phyloP scores from a whole-genome alignment of 2,329 filamentous ascomycete genomes.

The Pseudogymnoascus sp. region DNA sequence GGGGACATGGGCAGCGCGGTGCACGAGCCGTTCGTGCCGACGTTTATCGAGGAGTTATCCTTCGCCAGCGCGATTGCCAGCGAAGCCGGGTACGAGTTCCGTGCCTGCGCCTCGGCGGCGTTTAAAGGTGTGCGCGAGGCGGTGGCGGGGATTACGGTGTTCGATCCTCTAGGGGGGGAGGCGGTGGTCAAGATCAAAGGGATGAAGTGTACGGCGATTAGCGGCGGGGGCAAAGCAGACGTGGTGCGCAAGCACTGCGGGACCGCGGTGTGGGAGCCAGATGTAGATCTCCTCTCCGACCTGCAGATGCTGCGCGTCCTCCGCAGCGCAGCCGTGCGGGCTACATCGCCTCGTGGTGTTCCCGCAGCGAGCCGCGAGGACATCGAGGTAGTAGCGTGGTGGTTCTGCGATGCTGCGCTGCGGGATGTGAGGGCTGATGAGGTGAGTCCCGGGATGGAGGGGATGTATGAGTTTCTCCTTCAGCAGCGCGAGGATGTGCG shows the following conservation, averaged over 20 bases:
- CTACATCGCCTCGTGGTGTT: background rate
- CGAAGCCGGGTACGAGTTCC: background rate
- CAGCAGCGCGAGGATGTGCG: background rate
- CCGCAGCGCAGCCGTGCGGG: background rate
- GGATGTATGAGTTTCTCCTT: background rate
- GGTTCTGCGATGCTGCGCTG: background rate
- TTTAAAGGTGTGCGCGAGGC: background rate
- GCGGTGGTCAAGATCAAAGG: background rate
- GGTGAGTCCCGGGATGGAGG: background rate
- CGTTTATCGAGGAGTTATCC: background rate
- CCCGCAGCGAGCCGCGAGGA: background rate
- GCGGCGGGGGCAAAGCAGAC: background rate
- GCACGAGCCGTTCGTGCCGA: background rate
- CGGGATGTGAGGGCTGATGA: background rate
- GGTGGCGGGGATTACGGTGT: background rate
- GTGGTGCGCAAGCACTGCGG: background rate
- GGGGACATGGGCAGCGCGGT: conserved; percentile 10
- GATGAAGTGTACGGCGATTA: background rate
- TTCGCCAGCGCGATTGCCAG: background rate
- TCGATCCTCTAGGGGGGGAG: background rate
- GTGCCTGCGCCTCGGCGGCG: background rate
- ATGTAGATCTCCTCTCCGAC: background rate
- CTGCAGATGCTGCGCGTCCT: background rate
- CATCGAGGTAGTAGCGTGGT: background rate
- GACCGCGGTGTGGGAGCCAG: background rate